Evolutionary conservation across 2,329 filamentous ascomycete species (phyloP), one percentile per base, ranked within the genome.

Genomic region (Esteya vermicola): DNA sequence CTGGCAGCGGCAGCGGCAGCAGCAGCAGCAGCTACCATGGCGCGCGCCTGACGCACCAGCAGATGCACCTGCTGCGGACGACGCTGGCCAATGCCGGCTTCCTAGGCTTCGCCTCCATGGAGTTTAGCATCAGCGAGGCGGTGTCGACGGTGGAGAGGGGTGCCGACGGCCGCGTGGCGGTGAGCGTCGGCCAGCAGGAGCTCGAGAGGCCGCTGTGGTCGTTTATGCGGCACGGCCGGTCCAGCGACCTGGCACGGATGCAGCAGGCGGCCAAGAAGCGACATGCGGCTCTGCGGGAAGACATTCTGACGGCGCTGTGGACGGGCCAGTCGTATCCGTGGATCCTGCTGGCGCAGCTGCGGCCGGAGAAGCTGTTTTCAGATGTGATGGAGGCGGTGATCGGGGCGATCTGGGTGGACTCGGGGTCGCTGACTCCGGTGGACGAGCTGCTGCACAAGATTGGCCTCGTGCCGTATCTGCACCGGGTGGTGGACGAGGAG

Each of bases 351-450:
- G 65, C 75, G 0, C 65, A 70, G 0, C 62, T 93, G 1, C 65
- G 69, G 13, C 68, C 78, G 0, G 73, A 73, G 14, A 95, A 95
- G 53, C 82, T 84, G 56, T 80, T 81, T 57, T 89, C 81, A 0
- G 88, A 95, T 55, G 60, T 95, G 8, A 65, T 95, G 9, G 89
- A 96, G 60, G 73, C 75, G 25, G 55, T 93, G 0, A 57, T 96
- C 0, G 89, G 84, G 0, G 88, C 86, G 0, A 68, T 95, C 0
- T 95, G 82, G 65, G 64, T 94, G 18, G 91, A 96, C 55, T 82
- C 68, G 0, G 81, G 81, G 0, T 67, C 70, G 1, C 53, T 85
- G 13, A 61, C 61, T 0, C 55, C 54, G 0, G 93, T 85, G 50
- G 62, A 68, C 37, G 51, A 39, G 0, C 66, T 95, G 28, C 54